These are phyloP conservation scores for Drechslerella coelobrocha DNA, from an alignment of 2,329 filamentous ascomycete species.

Conservation along the genomic window DNA sequence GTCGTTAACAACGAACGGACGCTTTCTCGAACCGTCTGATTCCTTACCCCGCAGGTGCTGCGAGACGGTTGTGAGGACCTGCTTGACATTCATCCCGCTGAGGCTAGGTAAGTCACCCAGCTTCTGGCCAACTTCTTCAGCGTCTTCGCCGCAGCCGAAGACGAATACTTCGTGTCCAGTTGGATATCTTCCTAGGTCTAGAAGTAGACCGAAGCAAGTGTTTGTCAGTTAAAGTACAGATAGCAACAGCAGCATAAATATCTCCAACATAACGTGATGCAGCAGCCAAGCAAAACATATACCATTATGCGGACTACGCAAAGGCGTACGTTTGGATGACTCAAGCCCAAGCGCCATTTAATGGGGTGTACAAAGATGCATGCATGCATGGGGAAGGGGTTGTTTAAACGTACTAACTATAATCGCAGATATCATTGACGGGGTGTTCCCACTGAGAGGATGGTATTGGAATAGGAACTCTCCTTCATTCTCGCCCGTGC, in stretches of 20 bases:
- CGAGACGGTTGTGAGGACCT: slow-evolving; percentile 31
- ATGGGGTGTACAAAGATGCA: no score
- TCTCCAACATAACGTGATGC: no score
- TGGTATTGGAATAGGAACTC: slow-evolving; percentile 47
- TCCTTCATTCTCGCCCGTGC: slow-evolving; percentile 39
- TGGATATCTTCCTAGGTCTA: slow-evolving; percentile 28
- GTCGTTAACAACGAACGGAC: slow-evolving; percentile 28
- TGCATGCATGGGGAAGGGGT: neutral
- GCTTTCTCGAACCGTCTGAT: slow-evolving; percentile 21
- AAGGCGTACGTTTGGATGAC: no score
- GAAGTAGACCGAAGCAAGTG: neutral
- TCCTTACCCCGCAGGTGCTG: slow-evolving; percentile 37
- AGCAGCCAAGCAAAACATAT: no score
- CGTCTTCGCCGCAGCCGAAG: slow-evolving; percentile 44
- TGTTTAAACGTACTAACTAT: slow-evolving; percentile 24
- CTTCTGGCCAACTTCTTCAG: slow-evolving; percentile 19
- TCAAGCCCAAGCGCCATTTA: no score
- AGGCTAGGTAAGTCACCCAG: slow-evolving; percentile 34
- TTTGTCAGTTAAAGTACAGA: no score
- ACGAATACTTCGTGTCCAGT: slow-evolving; percentile 37
- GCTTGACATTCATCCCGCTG: slow-evolving; percentile 23
- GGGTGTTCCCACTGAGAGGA: slow-evolving; percentile 28
- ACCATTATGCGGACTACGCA: no score
- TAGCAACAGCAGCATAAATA: no score
- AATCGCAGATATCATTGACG: slow-evolving; percentile 39